Conservation (phyloP, 129 eudicot genomes). For the Sambucus nigra region DNA sequence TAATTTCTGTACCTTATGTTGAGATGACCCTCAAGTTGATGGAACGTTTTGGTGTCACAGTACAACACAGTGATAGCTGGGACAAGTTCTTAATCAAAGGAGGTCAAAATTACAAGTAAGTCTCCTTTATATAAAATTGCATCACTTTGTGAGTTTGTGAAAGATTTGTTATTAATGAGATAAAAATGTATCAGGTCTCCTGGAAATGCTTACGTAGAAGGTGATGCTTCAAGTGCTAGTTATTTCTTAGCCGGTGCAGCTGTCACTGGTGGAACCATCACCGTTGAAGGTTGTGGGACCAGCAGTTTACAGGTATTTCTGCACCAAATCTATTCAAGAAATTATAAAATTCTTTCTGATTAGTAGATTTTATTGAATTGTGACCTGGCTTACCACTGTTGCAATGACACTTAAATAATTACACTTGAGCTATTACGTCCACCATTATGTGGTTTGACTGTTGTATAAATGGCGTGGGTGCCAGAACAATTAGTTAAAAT, state of each 20-base stretch:
- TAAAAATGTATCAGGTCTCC: constrained; percentile 56
- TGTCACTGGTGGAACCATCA: constrained; percentile 87
- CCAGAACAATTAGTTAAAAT: no score
- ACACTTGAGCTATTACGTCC: no score
- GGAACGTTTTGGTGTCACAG: constrained; percentile 90
- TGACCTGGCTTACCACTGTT: no score
- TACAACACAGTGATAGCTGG: constrained; percentile 79
- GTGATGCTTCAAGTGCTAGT: constrained; percentile 99
- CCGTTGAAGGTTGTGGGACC: constrained; percentile 98
- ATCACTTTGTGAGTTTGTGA: constrained; percentile 5
- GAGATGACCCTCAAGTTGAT: constrained; percentile 97
- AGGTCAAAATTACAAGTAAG: constrained; percentile 96
- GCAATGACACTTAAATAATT: no score
- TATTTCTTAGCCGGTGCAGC: constrained; percentile 99
- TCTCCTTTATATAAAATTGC: constrained; percentile 5
- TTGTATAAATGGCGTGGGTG: no score
- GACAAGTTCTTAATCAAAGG: constrained; percentile 71
- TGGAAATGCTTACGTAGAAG: constrained; percentile 92
- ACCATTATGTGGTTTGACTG: no score
- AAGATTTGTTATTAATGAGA: background rate
- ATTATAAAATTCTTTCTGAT: no score
- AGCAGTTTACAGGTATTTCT: constrained; percentile 83
- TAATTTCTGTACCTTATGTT: constrained; percentile 89
- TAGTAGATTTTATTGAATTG: no score
- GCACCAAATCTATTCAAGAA: background rate